A percentile compares a stretch with the other conserved stretches of the same genome.
Conservation (phyloP, 805 yeast genomes). For the Wickerhamomyces ciferrii region DNA sequence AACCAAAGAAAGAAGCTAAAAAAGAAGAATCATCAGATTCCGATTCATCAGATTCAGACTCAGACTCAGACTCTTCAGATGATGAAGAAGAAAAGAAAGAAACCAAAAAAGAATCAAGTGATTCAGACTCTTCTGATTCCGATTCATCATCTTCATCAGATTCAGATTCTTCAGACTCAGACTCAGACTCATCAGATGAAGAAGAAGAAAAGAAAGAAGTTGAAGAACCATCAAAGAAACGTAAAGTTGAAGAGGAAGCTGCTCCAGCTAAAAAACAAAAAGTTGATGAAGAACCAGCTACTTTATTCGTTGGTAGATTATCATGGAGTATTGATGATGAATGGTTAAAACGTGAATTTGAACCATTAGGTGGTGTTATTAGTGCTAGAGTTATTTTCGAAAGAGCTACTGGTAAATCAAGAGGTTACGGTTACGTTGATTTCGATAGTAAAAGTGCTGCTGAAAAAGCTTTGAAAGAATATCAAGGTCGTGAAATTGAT, state of each 20-base stretch:
- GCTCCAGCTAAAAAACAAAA: conserved; percentile 50
- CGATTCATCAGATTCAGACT: conserved; percentile 21
- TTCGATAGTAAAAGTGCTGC: conserved; percentile 75
- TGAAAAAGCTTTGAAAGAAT: conserved; percentile 76
- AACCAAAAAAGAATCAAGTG: conserved; percentile 24
- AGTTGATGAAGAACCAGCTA: conserved; percentile 62
- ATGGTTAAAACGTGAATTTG: conserved; percentile 87
- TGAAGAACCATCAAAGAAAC: conserved; percentile 29
- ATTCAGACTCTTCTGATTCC: conserved; percentile 27
- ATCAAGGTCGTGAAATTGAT: conserved; percentile 92
- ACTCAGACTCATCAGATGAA: conserved; percentile 27
- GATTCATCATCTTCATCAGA: conserved; percentile 19
- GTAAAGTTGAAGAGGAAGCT: conserved; percentile 26
- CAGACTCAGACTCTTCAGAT: conserved; percentile 24
- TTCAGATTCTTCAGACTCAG: conserved; percentile 16
- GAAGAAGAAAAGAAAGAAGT: conserved; percentile 25
- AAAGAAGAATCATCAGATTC: conserved; percentile 24
- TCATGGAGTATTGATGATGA: conserved; percentile 97
- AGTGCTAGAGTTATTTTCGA: conserved; percentile 93
- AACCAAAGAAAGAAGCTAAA: conserved; percentile 17
- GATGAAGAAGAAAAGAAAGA: conserved; percentile 29
- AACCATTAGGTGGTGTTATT: conserved; percentile 72
- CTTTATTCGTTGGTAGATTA: conserved; percentile 93
- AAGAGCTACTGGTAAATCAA: conserved; percentile 85
- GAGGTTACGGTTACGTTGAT: conserved; percentile 98